Base-by-base conservation (phyloP, 441 rosid genomes). In the Metrosideros polymorpha region DNA sequence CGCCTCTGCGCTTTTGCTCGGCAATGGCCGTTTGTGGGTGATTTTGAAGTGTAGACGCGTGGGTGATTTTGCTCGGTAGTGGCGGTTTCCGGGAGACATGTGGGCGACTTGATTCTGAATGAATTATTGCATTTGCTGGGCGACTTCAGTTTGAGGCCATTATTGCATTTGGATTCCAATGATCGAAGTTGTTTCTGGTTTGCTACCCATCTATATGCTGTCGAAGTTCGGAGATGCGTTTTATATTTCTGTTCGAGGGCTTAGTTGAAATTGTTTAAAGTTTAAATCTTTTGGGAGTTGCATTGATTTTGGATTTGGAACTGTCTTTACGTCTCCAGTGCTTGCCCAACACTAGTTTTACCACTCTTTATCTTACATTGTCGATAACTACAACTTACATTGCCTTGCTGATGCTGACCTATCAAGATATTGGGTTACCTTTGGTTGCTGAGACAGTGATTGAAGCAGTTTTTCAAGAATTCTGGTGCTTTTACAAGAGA, bases 401-500 rank as follows among this genome's bases (percentile, higher is more conserved):
- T 63, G 43, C 22, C 76, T 63, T 63, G 76, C 76, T 17, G 76
- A 61, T 66, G 0, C 27, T 35, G 77, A 66, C 9, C 25, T 27
- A 19, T 35, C 27, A 66, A 35, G 77, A 66, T 35, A 35, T 66
- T 3, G 2, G 45, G 15, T 66, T 35, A 42, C 79, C 79, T 66
- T 66, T 5, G 8, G 77, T 35, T 71, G 47, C 39, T 42, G 39
- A 39, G 47, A 10, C 8, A 39, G 79, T 35, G 8, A 71, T 10
- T 22, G 47, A 71, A 71, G 79, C 79, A 19, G 17, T 24, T 39
- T 71, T 22, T 6, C 1, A 71, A 71, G 79, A 71, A 71, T 10
- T 39, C 79, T 22, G 47, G n/a, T 19, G 79, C n/a, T 71, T 71
- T 71, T 55, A 43, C 25, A 39, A 87, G 84, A 86, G 77, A 97